phyloP scores from a whole-genome alignment of 2,329 filamentous ascomycete species.

The Aureobasidium subglaciale region DNA sequence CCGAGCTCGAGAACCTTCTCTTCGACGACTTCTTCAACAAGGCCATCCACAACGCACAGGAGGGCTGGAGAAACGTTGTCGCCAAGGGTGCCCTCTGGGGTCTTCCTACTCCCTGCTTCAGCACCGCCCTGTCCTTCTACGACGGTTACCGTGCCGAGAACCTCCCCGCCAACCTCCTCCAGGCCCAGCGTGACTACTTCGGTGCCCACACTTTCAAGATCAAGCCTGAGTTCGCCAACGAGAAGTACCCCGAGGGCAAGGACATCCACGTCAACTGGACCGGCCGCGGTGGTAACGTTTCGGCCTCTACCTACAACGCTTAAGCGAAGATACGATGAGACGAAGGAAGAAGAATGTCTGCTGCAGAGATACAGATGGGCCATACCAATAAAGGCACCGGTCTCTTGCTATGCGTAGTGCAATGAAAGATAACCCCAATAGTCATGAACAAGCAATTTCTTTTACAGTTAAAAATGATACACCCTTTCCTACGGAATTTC shows the following conservation, averaged over 20 bases:
- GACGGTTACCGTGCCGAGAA: conserved; percentile 97
- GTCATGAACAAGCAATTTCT: conserved; percentile 13
- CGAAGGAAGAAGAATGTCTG: not conserved
- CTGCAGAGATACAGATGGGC: conserved; percentile 6
- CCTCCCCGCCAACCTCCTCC: conserved; percentile 93
- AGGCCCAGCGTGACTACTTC: conserved; percentile 99
- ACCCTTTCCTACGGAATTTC: not conserved
- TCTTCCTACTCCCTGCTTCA: conserved; percentile 94
- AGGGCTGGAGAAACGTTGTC: conserved; percentile 83
- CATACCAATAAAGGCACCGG: not conserved
- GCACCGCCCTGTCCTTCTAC: conserved; percentile 95
- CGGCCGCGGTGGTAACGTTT: conserved; percentile 92
- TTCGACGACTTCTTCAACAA: conserved; percentile 99
- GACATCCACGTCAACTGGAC: conserved; percentile 99
- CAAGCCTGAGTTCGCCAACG: conserved; percentile 45
- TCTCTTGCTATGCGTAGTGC: conserved; percentile 13
- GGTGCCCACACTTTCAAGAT: conserved; percentile 55
- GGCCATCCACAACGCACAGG: conserved; percentile 92
- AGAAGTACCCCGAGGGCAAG: conserved; percentile 70
- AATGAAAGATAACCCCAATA: conserved; percentile 13
- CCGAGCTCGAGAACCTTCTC: conserved; percentile 93
- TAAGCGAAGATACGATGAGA: conserved; percentile 45
- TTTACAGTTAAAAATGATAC: conserved; percentile 12
- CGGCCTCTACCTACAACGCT: conserved; percentile 94
- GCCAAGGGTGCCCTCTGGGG: conserved; percentile 88